Evolutionary conservation across 2,329 filamentous ascomycete genomes (phyloP), one percentile per base, ranked within the genome.

Genomic region (Arthroderma uncinatum): DNA sequence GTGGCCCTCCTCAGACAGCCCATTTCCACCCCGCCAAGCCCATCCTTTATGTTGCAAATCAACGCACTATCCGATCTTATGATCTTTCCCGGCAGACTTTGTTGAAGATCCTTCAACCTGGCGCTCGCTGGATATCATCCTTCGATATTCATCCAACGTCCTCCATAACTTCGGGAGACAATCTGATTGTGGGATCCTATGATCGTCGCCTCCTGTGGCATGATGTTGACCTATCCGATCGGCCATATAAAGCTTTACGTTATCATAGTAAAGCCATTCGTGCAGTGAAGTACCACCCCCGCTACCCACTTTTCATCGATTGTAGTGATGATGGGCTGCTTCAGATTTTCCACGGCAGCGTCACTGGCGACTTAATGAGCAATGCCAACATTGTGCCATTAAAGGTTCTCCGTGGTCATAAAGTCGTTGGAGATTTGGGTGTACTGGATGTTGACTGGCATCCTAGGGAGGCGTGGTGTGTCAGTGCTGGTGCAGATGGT

Each of bases 361-460:
- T 97, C 28, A 90, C 94, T 30, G 89, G 85, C 60, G 93, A 98
- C 70, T 78, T 95, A 70, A 89, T 98, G 82, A 90, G 95, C 76
- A 95, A 95, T 67, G 91, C 93, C 5, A 94, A 86, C 12, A 95
- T 98, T 67, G 93, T 97, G 54, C 93, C 93, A 7, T 80, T 98
- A 61, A 98, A 97, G 79, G 89, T 95, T 67, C 79, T 98, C 53
- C 86, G 82, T 67, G 93, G 93, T 0, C 93, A 98, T 74, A 87
- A 86, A 73, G 84, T 97, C 2, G 86, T 87, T 67, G 86, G 82
- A 67, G 86, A 90, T 63, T 74, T 98, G 58, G 93, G 93, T 63
- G 91, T 97, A 14, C 79, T 97, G 78, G 92, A 95, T 70, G 76
- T 98, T 28, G 89, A 95, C 67, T 98, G 94, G 94, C 93, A 98